These are phyloP conservation scores for Wickerhamomyces pijperi DNA, from an alignment of 805 yeast species.

Conservation along the genomic window DNA sequence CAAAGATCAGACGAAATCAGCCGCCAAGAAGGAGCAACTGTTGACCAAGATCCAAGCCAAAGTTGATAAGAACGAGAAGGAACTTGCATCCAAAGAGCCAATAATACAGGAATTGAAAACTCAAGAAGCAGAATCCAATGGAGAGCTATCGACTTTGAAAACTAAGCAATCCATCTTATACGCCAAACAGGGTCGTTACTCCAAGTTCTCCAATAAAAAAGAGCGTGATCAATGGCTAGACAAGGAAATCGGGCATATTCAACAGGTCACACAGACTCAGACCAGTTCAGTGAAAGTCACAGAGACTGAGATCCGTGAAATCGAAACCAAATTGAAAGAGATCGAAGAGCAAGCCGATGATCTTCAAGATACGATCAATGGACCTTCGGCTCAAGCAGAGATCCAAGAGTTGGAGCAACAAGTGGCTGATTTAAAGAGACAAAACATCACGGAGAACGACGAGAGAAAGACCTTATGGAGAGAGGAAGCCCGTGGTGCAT, in stretches of 20 bases:
- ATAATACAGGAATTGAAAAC: conserved; percentile 25
- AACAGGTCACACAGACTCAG: conserved; percentile 19
- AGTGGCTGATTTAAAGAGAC: conserved; percentile 25
- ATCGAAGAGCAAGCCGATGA: conserved; percentile 22
- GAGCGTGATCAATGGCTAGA: conserved; percentile 64
- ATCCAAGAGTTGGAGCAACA: conserved; percentile 5
- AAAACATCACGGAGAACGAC: conserved; percentile 41
- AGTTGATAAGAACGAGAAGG: conserved; percentile 23
- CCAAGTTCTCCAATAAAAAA: conserved; percentile 39
- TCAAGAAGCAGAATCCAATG: conserved; percentile 30
- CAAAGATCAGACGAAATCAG: conserved; percentile 24
- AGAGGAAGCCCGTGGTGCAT: conserved; percentile 53
- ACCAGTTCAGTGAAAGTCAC: conserved; percentile 11
- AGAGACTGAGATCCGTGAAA: conserved; percentile 13
- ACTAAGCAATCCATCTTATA: conserved; percentile 49
- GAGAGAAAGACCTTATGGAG: conserved; percentile 70
- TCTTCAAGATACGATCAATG: conserved; percentile 26
- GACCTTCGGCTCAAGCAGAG: conserved; percentile 22
- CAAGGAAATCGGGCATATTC: conserved; percentile 32
- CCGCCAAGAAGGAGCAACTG: conserved; percentile 14
- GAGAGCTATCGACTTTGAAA: conserved; percentile 28
- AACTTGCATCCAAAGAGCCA: conserved; percentile 29
- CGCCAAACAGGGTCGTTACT: conserved; percentile 60
- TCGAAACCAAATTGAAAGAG: conserved; percentile 8
- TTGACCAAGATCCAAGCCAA: conserved; percentile 15